Percentiles rank a stretch among this genome's conserved stretches.
Conservation (phyloP, 2,329 filamentous ascomycete genomes). For the Verticillium tricorpus region DNA sequence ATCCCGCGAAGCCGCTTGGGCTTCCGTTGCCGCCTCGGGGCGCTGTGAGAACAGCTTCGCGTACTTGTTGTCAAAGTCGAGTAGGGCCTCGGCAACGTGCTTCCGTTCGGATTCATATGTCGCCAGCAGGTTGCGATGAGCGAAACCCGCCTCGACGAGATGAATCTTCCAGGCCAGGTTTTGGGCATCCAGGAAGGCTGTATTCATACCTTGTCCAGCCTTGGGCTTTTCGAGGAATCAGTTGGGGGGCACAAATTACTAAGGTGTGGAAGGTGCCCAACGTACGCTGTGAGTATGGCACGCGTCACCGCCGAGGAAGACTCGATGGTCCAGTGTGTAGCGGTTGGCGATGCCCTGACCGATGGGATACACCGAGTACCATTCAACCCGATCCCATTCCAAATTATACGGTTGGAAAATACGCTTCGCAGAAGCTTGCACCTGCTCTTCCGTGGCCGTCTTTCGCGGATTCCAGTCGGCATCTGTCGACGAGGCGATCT, state of each 20-base stretch:
- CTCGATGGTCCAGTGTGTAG: slow-evolving; percentile 63
- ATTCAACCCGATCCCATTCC: slow-evolving; percentile 63
- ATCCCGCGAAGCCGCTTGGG: slow-evolving; percentile 53
- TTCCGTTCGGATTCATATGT: slow-evolving; percentile 88
- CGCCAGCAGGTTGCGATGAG: slow-evolving; percentile 66
- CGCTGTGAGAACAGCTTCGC: slow-evolving; percentile 84
- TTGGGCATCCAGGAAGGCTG: slow-evolving; percentile 73
- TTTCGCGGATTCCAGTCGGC: slow-evolving; percentile 57
- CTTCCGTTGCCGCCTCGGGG: slow-evolving; percentile 67
- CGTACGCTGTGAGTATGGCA: slow-evolving; percentile 72
- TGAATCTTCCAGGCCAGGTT: slow-evolving; percentile 98
- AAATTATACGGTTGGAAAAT: slow-evolving; percentile 65
- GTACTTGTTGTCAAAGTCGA: slow-evolving; percentile 85
- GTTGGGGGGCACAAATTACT: not conserved
- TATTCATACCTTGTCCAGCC: slow-evolving; percentile 78
- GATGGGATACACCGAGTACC: slow-evolving; percentile 75
- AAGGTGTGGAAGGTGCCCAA: slow-evolving; percentile 6
- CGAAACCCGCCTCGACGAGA: slow-evolving; percentile 79
- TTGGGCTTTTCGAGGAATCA: slow-evolving; percentile 52
- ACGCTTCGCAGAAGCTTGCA: slow-evolving; percentile 60
- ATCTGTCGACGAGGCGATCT: slow-evolving; percentile 58
- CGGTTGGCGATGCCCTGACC: slow-evolving; percentile 68
- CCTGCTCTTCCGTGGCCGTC: slow-evolving; percentile 58
- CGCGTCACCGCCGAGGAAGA: slow-evolving; percentile 74
- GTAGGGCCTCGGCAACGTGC: slow-evolving; percentile 74